Evolutionary conservation across 768 basidiomycete genomes (phyloP), one percentile per base, ranked within the genome.

Genomic region (Coprinopsis cinerea): DNA sequence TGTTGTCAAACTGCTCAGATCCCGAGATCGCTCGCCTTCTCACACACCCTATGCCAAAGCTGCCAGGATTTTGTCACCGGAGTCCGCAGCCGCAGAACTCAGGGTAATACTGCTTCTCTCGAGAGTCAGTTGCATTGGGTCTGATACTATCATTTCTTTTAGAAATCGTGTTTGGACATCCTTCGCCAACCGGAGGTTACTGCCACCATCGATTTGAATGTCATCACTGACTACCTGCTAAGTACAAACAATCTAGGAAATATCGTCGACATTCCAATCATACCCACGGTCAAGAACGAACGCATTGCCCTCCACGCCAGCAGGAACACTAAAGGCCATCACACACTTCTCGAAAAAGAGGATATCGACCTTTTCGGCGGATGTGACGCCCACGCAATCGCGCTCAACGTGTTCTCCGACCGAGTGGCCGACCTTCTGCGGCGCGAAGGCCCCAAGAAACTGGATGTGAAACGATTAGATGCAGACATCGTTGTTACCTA

Each of bases 221-320:
- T 48, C 3, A 48, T 72, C 22, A 54, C 64, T 11, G 49, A 51
- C 3, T 77, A 73, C 51, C 62, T 76, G 0, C 55, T 76, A 2
- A 67, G 67, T 1, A 59, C 60, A 0, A 46, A 55, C 0, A 55
- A 70, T 22, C 43, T 74, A 15, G 49, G 52, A 15, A 62, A 68
- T 44, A 42, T 77, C 6, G 49, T 66, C 11, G 66, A 62, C 1
- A 57, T 77, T 2, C 73, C 72, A 1, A 47, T 77, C 17, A 41
- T 75, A 20, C 63, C 65, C 0, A 48, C 65, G 1, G 54, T 65
- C 1, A 59, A 55, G 10, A 61, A 59, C 4, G 44, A 48, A 13
- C 48, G 23, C 6, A 44, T 64, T n/a, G 50, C 66, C 4, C 55
- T 67, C 9, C 49, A 41, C 48, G 25, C 23, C 20, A 28, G 14